Evolutionary conservation across 1,284 basidiomycete genomes (phyloP), one percentile per base, ranked within the genome.

Genomic region (Leccinum solheimii): DNA sequence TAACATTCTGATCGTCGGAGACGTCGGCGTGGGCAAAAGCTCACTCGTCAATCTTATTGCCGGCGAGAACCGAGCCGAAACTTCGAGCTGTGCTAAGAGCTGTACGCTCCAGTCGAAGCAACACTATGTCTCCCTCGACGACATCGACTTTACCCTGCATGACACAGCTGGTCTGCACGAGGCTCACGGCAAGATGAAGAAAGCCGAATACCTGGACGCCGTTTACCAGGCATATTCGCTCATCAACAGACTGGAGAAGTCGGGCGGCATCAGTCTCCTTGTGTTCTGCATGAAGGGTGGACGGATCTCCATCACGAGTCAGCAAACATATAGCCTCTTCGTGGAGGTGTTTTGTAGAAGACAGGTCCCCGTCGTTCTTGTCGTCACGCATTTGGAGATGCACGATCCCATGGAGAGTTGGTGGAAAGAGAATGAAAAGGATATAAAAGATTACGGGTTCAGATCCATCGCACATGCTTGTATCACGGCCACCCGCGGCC

Each of bases 141-240:
- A 54, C 2, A 58, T 59, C 30, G 56, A 64, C 11, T 70, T 74
- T 49, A 65, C 53, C 13, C 56, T 80, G 43, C 76, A 75, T 59
- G 78, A 80, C 60, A 80, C 79, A 10, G 73, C 73, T 2, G 79
- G 80, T 36, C 65, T 80, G 30, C 68, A 79, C 55, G 79, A 80
- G 61, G 72, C 75, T 1, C 63, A 61, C 1, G 69, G 62, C 5
- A 57, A 66, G 26, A 57, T 72, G 69, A 27, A 63, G 26, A 48
- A 69, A 54, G 6, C 67, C 55, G 50, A 72, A 57, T 63, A 69
- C 66, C 36, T 73, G 61, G 59, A 76, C 0, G 73, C 75, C 16
- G 62, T 81, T 30, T 60, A 69, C 16, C 67, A 75, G 57, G 72
- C 71, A 0, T 69, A 75, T 52, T 32, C 64, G 1, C 74, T 81